Evolutionary conservation across 1,284 basidiomycete genomes (phyloP).

Genomic region (Kwoniella shivajii): DNA sequence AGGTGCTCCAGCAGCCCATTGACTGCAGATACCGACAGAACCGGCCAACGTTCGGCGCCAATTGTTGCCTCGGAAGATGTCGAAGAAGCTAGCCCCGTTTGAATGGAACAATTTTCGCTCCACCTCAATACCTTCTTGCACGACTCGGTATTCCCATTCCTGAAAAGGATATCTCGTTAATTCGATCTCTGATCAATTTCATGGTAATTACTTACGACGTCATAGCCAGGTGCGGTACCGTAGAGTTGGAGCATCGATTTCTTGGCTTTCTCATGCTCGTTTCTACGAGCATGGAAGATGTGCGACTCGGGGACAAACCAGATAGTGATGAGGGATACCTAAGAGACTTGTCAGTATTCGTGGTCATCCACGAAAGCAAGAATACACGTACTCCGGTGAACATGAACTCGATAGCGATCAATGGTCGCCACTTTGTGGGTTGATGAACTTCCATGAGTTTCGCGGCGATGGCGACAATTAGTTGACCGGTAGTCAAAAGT

Average conservation of each 20-base stretch:
- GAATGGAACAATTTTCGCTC: slow-evolving; percentile 10
- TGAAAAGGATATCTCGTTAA: neutral
- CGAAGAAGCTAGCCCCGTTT: slow-evolving; percentile 9
- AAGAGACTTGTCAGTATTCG: neutral
- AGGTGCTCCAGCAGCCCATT: slow-evolving; percentile 25
- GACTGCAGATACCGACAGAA: slow-evolving; percentile 25
- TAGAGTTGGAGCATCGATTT: slow-evolving; percentile 20
- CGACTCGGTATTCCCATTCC: slow-evolving; percentile 33
- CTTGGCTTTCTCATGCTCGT: slow-evolving; percentile 22
- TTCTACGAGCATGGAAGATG: slow-evolving; percentile 17
- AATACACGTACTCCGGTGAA: slow-evolving; percentile 25
- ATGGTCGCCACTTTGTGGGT: slow-evolving; percentile 21
- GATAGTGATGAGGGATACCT: slow-evolving; percentile 12
- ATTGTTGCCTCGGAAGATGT: slow-evolving; percentile 32
- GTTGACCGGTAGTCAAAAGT: slow-evolving; percentile 22
- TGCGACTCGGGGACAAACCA: slow-evolving; percentile 24
- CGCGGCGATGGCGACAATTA: slow-evolving; percentile 24
- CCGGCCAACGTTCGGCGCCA: slow-evolving; percentile 31
- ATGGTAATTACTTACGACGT: slow-evolving; percentile 20
- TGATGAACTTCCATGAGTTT: slow-evolving; percentile 15
- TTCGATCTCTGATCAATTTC: neutral
- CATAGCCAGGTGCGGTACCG: slow-evolving; percentile 24
- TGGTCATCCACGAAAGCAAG: neutral
- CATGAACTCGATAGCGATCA: slow-evolving; percentile 28
- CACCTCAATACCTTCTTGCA: slow-evolving; percentile 23